Conservation (phyloP, 2,329 filamentous ascomycete species). For the Apiospora saccharicola region DNA sequence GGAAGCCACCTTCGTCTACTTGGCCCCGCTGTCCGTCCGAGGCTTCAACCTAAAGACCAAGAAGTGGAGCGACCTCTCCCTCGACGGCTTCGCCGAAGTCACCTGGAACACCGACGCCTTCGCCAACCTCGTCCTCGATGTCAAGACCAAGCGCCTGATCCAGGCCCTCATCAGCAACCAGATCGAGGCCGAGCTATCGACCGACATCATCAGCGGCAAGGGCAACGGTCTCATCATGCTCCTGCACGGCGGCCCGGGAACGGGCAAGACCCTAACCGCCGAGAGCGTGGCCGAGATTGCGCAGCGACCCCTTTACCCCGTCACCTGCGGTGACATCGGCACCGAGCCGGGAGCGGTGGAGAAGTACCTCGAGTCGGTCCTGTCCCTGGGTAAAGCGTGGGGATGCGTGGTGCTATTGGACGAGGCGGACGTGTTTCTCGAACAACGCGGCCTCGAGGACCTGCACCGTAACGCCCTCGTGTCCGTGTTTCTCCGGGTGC, state of each 20-base stretch:
- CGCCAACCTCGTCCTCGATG: not conserved
- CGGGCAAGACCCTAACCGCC: not conserved
- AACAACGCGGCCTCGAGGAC: slow-evolving; percentile 7
- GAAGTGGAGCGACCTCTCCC: not conserved
- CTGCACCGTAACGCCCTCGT: slow-evolving; percentile 20
- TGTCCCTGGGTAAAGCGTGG: slow-evolving; percentile 6
- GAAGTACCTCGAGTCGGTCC: not conserved
- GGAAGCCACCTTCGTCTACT: not conserved
- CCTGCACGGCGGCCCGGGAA: not conserved
- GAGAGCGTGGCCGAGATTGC: slow-evolving; percentile 16
- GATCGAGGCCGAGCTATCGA: slow-evolving; percentile 1
- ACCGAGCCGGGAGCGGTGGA: not conserved
- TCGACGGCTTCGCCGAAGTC: not conserved
- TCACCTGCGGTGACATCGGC: slow-evolving; percentile 26
- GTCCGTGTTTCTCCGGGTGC: slow-evolving; percentile 13
- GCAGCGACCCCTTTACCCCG: slow-evolving; percentile 7
- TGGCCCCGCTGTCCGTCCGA: not conserved
- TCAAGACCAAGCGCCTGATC: slow-evolving; percentile 6
- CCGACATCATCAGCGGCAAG: slow-evolving; percentile 11
- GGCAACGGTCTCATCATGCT: slow-evolving; percentile 20
- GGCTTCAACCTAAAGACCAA: slow-evolving; percentile 10
- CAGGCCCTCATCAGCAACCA: slow-evolving; percentile 11
- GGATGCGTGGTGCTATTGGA: slow-evolving; percentile 11
- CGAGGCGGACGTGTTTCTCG: slow-evolving; percentile 19
- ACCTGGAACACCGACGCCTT: not conserved